Evolutionary conservation across 2,329 filamentous ascomycete genomes (phyloP).

Genomic region (Paraphoma sp.): DNA sequence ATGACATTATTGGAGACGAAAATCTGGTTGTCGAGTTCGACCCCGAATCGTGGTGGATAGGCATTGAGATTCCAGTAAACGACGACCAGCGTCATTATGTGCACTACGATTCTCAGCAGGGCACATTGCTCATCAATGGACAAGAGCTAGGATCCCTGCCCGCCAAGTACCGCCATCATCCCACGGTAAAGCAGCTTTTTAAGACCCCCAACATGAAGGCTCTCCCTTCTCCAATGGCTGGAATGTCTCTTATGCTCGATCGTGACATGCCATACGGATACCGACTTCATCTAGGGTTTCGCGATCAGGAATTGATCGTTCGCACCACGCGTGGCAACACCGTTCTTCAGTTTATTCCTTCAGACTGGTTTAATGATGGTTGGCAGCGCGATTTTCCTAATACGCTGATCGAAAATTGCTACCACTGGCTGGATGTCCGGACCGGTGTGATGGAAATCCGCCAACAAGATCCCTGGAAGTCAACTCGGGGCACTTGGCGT

Average conservation of each 20-base stretch:
- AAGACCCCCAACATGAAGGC: too few relatives aligned
- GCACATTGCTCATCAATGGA: too few relatives aligned
- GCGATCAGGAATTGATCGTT: slow-evolving; percentile 52
- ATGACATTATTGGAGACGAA: too few relatives aligned
- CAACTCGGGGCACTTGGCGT: slow-evolving; percentile 48
- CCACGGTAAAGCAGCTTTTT: too few relatives aligned
- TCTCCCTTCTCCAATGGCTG: slow-evolving; percentile 59
- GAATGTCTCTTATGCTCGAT: slow-evolving; percentile 59
- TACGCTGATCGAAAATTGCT: slow-evolving; percentile 58
- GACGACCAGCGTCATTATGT: too few relatives aligned
- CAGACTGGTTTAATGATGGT: slow-evolving; percentile 26
- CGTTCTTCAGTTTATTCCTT: slow-evolving; percentile 47
- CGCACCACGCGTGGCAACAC: slow-evolving; percentile 40
- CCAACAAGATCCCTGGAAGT: slow-evolving; percentile 51
- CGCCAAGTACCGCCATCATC: too few relatives aligned
- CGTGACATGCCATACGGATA: slow-evolving; percentile 45
- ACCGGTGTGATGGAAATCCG: slow-evolving; percentile 60
- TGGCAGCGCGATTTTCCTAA: slow-evolving; percentile 58
- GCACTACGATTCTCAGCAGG: too few relatives aligned
- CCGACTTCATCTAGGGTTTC: slow-evolving; percentile 63
- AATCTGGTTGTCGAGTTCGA: too few relatives aligned
- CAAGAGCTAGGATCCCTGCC: too few relatives aligned
- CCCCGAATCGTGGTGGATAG: too few relatives aligned
- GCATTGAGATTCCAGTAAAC: too few relatives aligned
- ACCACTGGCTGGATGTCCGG: slow-evolving; percentile 66